Evolutionary conservation across 352 stramenopile genomes (phyloP), one percentile per base, ranked within the genome.

Genomic region (Paralagenidium karlingii): DNA sequence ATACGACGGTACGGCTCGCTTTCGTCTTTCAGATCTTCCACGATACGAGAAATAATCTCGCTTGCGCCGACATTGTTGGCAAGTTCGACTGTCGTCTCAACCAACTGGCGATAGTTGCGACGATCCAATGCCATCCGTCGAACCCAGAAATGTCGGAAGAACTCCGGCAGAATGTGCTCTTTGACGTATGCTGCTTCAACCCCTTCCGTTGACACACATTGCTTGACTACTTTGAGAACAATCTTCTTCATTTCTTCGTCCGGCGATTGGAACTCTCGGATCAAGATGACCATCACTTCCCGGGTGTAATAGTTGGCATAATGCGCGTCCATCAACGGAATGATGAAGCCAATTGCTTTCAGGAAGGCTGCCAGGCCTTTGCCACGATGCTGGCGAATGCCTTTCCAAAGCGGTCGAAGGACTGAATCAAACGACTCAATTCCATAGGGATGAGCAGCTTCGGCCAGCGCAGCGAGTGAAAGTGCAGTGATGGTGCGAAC

Each of bases 231-330:
- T 51, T 96, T 96, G 6, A 97, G 56, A 38, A 97, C 90, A 45
- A 97, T 96, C 58, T 97, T 97, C 57, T 98, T 98, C 94, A 99
- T 99, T 71, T 99, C 95, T 57, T 99, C 95, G 60, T 99, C 96
- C 0, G 95, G 95, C 0, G 78, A 96, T 55, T 98, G 89, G 56
- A 99, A 99, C 55, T 99, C 95, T 39, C 94, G 81, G 25, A 98
- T 96, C 36, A 99, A 68, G 55, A 99, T 99, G 27, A 96, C 82
- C 96, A 99, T 99, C 25, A 99, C 94, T 44, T 99, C 85, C 13
- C 93, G 79, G 3, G 95, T 99, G 61, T 99, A 99, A 57, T 99
- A 98, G 60, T 97, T 98, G 1, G 96, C 96, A 60, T 99, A 99
- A 56, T 98, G 96, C 13, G 94, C 84, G 54, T 99, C 96, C 95